A percentile compares a stretch with the other conserved stretches of the same genome.
Evolutionary conservation across 1,284 basidiomycete genomes (phyloP).

Genomic region (Ceratobasidium sp.): DNA sequence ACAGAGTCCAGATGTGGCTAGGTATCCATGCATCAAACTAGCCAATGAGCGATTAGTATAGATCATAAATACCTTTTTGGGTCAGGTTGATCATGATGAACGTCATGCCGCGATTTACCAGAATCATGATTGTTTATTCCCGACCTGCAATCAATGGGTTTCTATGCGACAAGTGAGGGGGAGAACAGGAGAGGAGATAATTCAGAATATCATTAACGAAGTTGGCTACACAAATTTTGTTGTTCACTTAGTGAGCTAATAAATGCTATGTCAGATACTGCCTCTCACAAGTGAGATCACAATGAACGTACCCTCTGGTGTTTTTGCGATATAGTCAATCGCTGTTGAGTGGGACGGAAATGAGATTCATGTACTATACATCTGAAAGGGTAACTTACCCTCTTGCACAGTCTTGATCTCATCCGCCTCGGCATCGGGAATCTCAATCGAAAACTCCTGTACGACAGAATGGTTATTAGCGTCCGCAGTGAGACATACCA

Average conservation of each 20-base stretch:
- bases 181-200: background rate
- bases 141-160: too few species aligned
- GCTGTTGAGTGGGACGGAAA: slow-evolving; percentile 66
- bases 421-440: slow-evolving; percentile 99
- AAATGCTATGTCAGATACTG: background rate
- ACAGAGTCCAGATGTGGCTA: too few species aligned
- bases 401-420: slow-evolving; percentile 95
- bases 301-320: slow-evolving; percentile 80
- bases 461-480: slow-evolving; percentile 34
- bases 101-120: too few species aligned
- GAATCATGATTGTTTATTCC: too few species aligned
- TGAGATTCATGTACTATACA: slow-evolving; percentile 49
- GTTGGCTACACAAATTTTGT: slow-evolving; percentile 37
- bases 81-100: too few species aligned
- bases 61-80: too few species aligned
- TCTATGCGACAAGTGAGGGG: too few species aligned
- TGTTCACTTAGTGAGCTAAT: slow-evolving; percentile 36
- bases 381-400: slow-evolving; percentile 68
- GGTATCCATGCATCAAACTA: too few species aligned
- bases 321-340: slow-evolving; percentile 97
- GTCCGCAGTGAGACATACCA: background rate
- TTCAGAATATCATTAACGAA: slow-evolving; percentile 42
- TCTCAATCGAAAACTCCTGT: slow-evolving; percentile 91
- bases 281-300: background rate
- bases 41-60: too few species aligned